These are phyloP conservation scores for Pseudogymnoascus sp. DNA, from an alignment of 2,329 filamentous ascomycete species.

Conservation along the genomic window DNA sequence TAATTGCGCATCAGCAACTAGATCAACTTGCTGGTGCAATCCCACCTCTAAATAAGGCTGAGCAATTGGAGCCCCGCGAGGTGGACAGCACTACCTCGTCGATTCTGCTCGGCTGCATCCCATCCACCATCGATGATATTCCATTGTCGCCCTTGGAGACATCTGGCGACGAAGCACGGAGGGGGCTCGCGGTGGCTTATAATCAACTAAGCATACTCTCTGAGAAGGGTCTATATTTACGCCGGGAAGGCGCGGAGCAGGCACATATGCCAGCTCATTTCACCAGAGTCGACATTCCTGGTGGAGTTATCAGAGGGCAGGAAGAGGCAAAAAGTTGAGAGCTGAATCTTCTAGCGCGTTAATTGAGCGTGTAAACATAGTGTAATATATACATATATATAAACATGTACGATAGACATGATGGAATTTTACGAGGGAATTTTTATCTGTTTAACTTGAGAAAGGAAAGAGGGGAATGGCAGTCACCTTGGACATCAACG, in stretches of 20 bases:
- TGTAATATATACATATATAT: background rate
- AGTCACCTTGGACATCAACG: background rate
- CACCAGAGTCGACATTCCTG: conserved; percentile 10
- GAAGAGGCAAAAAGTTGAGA: background rate
- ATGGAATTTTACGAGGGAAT: background rate
- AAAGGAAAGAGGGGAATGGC: background rate
- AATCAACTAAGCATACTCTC: conserved; percentile 15
- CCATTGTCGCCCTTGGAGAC: conserved; percentile 5
- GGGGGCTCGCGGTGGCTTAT: background rate
- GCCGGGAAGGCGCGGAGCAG: background rate
- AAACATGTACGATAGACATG: background rate
- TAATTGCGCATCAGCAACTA: conserved; percentile 33
- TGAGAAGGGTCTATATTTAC: conserved; percentile 3
- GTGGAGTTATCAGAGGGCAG: conserved; percentile 15
- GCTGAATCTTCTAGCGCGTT: background rate
- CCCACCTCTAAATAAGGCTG: background rate
- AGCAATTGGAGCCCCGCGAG: background rate
- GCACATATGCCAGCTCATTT: background rate
- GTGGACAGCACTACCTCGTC: conserved; percentile 18
- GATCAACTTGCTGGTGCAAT: conserved; percentile 15
- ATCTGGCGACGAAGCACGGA: background rate
- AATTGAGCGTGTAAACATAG: background rate
- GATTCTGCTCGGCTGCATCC: conserved; percentile 22
- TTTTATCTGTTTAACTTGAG: background rate
- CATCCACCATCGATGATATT: conserved; percentile 25